phyloP scores from a whole-genome alignment of 1,284 basidiomycete genomes.

The Tausonia pullulans region DNA sequence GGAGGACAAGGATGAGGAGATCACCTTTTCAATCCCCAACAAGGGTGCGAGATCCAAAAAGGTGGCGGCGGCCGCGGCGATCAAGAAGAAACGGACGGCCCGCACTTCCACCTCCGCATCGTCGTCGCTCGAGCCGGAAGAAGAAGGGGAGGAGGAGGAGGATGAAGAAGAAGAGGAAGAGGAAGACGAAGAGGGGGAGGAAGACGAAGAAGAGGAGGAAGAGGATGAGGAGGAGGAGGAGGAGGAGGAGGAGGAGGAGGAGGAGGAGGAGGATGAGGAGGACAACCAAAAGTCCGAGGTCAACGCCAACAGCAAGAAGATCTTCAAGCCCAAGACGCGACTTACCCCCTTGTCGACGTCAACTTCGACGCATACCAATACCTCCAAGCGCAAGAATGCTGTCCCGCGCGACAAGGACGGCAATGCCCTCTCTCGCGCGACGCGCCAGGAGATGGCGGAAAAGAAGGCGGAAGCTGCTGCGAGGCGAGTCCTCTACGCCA shows the following conservation, averaged over 20 bases:
- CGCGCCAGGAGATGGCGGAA: neutral
- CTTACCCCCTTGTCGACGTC: neutral
- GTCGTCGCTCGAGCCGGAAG: neutral
- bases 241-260: neutral
- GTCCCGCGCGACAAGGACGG: too few relatives aligned
- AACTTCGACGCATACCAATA: too few relatives aligned
- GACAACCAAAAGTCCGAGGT: neutral
- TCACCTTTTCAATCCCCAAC: neutral
- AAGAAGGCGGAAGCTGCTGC: too few relatives aligned
- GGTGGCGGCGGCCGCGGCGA: neutral
- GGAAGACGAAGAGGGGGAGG: neutral
- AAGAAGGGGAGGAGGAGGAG: neutral
- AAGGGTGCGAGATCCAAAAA: neutral
- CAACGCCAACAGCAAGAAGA: neutral
- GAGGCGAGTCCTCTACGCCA: neutral
- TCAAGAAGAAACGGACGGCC: neutral
- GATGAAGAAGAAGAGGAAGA: neutral
- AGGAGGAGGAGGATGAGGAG: neutral
- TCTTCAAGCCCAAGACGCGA: conserved; percentile 1
- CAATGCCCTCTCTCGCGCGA: too few relatives aligned
- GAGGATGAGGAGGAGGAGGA: neutral
- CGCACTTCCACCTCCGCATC: neutral
- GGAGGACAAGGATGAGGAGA: neutral
- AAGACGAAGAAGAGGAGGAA: neutral
- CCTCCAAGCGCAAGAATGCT: too few relatives aligned